Percentiles rank a stretch among this genome's conserved stretches.
Evolutionary conservation across 306 rosid genomes (phyloP).

Genomic region (Mucuna pruriens): DNA sequence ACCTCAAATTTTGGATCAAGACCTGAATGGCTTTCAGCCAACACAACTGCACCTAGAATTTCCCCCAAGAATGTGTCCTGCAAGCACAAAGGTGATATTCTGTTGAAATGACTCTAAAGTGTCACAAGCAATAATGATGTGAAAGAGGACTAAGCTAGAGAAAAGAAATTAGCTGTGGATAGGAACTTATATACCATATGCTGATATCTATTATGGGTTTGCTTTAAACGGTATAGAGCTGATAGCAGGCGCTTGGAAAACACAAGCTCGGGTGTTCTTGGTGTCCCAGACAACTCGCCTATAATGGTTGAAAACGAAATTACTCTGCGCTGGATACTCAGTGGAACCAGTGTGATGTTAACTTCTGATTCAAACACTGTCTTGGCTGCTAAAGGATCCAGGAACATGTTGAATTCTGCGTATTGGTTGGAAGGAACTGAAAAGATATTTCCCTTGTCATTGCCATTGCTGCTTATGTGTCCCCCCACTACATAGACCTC

Average conservation of each 20-base stretch:
- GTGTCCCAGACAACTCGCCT: slow-evolving; percentile 25
- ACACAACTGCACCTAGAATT: slow-evolving; percentile 67
- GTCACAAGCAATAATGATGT: not conserved
- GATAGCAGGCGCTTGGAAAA: slow-evolving; percentile 59
- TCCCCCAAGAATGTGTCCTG: slow-evolving; percentile 84
- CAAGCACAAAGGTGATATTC: slow-evolving; percentile 4
- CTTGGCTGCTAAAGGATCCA: slow-evolving; percentile 89
- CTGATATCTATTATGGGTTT: slow-evolving; percentile 50
- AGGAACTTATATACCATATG: slow-evolving; percentile 71
- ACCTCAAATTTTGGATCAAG: slow-evolving; percentile 50
- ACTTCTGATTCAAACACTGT: slow-evolving; percentile 65
- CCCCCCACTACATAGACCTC: slow-evolving; percentile 88
- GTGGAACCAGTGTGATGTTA: slow-evolving; percentile 77
- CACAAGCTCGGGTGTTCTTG: slow-evolving; percentile 64
- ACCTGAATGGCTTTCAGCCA: slow-evolving; percentile 46
- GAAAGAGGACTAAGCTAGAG: not conserved
- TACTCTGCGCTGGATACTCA: slow-evolving; percentile 56
- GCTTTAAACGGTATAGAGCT: slow-evolving; percentile 60
- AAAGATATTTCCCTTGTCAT: slow-evolving; percentile 76
- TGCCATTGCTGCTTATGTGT: slow-evolving; percentile 51
- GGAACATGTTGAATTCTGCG: slow-evolving; percentile 87
- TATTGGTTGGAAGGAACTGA: slow-evolving; percentile 67
- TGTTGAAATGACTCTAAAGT: not conserved
- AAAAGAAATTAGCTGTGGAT: slow-evolving; percentile 6
- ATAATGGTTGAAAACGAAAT: slow-evolving; percentile 56